Evolutionary conservation across 495 filamentous ascomycete genomes (phyloP).

Genomic region (Oidiodendron maius): DNA sequence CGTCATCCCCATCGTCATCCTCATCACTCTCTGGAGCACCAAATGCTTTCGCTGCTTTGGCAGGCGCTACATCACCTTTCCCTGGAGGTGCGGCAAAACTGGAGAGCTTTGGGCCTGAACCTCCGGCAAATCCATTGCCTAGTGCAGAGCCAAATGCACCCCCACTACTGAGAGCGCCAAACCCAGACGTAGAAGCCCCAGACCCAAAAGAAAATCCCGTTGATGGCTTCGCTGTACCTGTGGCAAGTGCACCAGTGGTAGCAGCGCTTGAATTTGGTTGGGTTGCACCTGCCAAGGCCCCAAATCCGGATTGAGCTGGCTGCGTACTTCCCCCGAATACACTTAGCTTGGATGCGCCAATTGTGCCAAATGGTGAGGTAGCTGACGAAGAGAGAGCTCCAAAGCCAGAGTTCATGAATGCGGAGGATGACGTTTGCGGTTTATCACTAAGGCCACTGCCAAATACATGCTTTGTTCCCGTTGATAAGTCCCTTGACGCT

Average conservation of each 20-base stretch:
- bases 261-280: constrained; percentile 9
- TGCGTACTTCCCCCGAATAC: constrained; percentile 24
- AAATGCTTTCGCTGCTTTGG: constrained; percentile 61
- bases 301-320: constrained; percentile 18
- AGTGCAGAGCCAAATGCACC: constrained; percentile 21
- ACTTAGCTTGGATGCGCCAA: constrained; percentile 32
- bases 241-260: constrained; percentile 13
- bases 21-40: constrained; percentile 63
- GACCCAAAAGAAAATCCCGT: constrained; percentile 29
- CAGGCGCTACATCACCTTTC: constrained; percentile 40
- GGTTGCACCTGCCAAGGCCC: constrained; percentile 12
- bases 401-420: constrained; percentile 46
- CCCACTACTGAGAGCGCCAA: constrained; percentile 28
- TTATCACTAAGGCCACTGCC: constrained; percentile 4
- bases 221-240: constrained; percentile 11
- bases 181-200: constrained; percentile 17
- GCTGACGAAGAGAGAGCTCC: constrained; percentile 41
- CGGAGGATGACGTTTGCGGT: constrained; percentile 34
- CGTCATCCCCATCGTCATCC: constrained; percentile 38
- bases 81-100: constrained; percentile 64
- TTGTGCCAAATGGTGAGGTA: constrained; percentile 41
- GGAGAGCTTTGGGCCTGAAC: constrained; percentile 47
- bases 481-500: neutral
- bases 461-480: constrained; percentile 11
- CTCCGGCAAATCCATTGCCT: constrained; percentile 43